Percentiles rank a stretch among this genome's conserved stretches.
Conservation (phyloP, 2,329 filamentous ascomycete species). For the Phaeosphaeriaceae sp. region DNA sequence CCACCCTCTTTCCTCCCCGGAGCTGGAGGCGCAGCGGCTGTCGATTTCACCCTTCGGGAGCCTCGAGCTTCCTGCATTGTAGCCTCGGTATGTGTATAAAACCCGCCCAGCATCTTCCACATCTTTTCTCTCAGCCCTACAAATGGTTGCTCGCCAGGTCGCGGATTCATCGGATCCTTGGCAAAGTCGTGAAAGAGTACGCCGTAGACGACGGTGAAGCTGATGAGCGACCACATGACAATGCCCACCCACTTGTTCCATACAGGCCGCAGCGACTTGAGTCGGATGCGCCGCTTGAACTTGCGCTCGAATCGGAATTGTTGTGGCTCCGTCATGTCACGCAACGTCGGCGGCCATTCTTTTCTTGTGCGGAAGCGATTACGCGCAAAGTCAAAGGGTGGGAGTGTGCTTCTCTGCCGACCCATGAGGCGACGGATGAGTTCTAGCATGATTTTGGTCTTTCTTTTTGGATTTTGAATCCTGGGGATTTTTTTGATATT, state of each 20-base stretch:
- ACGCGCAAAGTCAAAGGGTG: slow-evolving; percentile 53
- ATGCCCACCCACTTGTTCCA: slow-evolving; percentile 72
- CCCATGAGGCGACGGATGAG: slow-evolving; percentile 58
- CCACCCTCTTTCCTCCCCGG: background rate
- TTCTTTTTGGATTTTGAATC: background rate
- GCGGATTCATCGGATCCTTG: slow-evolving; percentile 40
- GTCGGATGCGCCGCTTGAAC: slow-evolving; percentile 71
- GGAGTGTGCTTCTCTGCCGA: slow-evolving; percentile 49
- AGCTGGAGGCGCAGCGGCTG: background rate
- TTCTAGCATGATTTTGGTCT: slow-evolving; percentile 28
- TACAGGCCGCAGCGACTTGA: slow-evolving; percentile 66
- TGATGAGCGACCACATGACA: slow-evolving; percentile 60
- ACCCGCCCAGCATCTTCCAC: slow-evolving; percentile 32
- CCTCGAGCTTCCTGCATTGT: slow-evolving; percentile 13
- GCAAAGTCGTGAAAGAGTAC: slow-evolving; percentile 67
- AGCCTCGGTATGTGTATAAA: slow-evolving; percentile 37
- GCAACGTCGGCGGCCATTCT: slow-evolving; percentile 79
- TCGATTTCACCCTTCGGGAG: slow-evolving; percentile 15
- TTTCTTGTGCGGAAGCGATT: slow-evolving; percentile 72
- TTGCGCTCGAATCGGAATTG: slow-evolving; percentile 80
- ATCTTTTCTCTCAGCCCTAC: slow-evolving; percentile 33
- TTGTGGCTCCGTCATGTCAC: slow-evolving; percentile 70
- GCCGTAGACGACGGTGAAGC: slow-evolving; percentile 61
- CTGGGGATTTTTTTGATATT: no score
- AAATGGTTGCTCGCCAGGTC: slow-evolving; percentile 41